phyloP scores from a whole-genome alignment of 768 basidiomycete species.

The Psilocybe azurescens region DNA sequence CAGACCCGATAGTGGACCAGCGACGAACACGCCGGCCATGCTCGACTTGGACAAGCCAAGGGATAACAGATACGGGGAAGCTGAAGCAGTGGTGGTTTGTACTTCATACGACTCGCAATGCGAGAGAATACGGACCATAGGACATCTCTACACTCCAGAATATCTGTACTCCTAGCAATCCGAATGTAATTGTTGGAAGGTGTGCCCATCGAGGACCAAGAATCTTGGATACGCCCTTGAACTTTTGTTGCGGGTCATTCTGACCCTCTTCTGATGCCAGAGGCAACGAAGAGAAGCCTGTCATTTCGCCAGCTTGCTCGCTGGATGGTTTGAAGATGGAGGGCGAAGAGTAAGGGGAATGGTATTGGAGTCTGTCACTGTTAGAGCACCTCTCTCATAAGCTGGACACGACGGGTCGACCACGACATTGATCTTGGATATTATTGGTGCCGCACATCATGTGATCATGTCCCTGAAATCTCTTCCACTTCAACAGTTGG shows the following conservation, averaged over 20 bases:
- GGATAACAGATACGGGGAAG: slow-evolving; percentile 87
- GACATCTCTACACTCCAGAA: slow-evolving; percentile 97
- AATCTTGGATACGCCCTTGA: slow-evolving; percentile 63
- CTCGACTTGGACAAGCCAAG: slow-evolving; percentile 85
- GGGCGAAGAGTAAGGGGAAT: not conserved
- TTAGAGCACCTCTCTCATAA: too few species aligned
- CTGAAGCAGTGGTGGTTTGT: slow-evolving; percentile 31
- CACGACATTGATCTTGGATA: too few species aligned
- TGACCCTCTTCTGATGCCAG: slow-evolving; percentile 47
- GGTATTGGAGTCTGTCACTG: not conserved
- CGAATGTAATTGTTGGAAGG: slow-evolving; percentile 74
- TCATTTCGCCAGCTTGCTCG: slow-evolving; percentile 39
- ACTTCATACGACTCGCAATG: not conserved
- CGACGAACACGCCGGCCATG: slow-evolving; percentile 92
- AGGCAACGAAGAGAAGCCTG: slow-evolving; percentile 54
- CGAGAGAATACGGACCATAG: slow-evolving; percentile 57
- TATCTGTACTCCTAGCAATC: slow-evolving; percentile 84
- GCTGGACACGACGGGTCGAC: too few species aligned
- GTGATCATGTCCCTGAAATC: too few species aligned
- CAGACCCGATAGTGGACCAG: slow-evolving; percentile 89
- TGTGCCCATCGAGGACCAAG: slow-evolving; percentile 71
- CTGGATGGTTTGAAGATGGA: not conserved
- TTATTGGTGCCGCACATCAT: too few species aligned
- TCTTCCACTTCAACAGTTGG: too few species aligned
- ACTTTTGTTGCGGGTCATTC: slow-evolving; percentile 35